Conservation (phyloP, 345 rosid species). For the Theobroma cacao region DNA sequence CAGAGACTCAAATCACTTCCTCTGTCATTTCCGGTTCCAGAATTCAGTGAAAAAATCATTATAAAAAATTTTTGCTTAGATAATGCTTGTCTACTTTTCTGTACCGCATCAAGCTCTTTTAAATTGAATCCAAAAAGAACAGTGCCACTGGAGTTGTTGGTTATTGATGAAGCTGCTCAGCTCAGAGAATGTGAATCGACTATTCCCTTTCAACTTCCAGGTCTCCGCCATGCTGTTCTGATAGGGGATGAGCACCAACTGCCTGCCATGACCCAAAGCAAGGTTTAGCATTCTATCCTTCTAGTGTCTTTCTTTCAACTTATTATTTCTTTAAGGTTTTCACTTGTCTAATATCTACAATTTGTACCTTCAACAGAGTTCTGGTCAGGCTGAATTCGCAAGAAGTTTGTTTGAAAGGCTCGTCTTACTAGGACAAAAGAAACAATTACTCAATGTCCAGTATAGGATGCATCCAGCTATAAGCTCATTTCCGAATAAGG, state of each 20-base stretch:
- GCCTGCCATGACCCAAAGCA: conserved; percentile 53
- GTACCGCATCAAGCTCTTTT: conserved; percentile 43
- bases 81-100: conserved; percentile 35
- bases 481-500: conserved; percentile 26
- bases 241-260: conserved; percentile 50
- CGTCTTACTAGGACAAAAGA: conserved; percentile 8
- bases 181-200: conserved; percentile 55
- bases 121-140: conserved; percentile 24
- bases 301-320: background rate
- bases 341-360: background rate
- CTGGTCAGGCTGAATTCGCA: conserved; percentile 20
- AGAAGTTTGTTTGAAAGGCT: conserved; percentile 37
- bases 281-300: conserved; percentile 9
- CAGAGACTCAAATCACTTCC: conserved; percentile 13
- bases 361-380: conserved; percentile 4
- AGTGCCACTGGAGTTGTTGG: conserved; percentile 26
- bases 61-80: conserved; percentile 24
- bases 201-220: conserved; percentile 43
- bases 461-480: conserved; percentile 40
- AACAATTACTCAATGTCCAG: conserved; percentile 28
- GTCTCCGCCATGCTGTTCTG: conserved; percentile 40
- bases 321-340: background rate
- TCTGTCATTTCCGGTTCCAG: background rate
- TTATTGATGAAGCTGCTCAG: conserved; percentile 60
- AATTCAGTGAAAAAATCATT: background rate